Conservation (phyloP, 345 rosid species). For the Brassica nigra region DNA sequence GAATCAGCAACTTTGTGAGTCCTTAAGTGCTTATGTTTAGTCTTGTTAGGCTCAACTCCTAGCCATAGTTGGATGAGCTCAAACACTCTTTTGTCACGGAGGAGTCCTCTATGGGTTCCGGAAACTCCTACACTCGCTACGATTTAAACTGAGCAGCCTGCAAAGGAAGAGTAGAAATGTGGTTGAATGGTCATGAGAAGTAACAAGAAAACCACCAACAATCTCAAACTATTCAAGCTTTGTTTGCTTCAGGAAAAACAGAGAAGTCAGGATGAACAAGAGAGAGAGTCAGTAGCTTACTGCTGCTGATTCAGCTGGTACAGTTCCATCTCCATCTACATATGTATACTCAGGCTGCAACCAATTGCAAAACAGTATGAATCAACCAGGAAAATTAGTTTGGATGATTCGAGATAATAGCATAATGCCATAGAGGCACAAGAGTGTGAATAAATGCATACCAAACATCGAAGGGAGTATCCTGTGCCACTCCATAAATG, state of each 20-base stretch:
- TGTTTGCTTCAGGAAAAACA: neutral
- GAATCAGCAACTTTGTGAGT: constrained; percentile 53
- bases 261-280: constrained; percentile 16
- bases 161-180: neutral
- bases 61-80: constrained; percentile 65
- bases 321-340: constrained; percentile 95
- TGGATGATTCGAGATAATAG: too few relatives aligned
- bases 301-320: constrained; percentile 83
- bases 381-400: neutral
- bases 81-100: constrained; percentile 55
- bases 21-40: constrained; percentile 37
- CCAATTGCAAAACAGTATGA: neutral
- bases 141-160: constrained; percentile 74
- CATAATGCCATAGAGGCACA: neutral
- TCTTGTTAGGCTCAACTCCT: constrained; percentile 54
- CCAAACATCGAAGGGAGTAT: constrained; percentile 87
- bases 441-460: constrained; percentile 38
- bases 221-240: too few relatives aligned
- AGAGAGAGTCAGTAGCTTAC: constrained; percentile 40
- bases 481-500: constrained; percentile 73
- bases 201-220: neutral
- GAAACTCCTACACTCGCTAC: constrained; percentile 67
- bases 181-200: neutral
- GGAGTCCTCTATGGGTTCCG: constrained; percentile 65
- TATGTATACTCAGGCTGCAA: constrained; percentile 76